These are phyloP conservation scores for Citrus cavaleriei DNA, from an alignment of 345 rosid genomes.

Conservation along the genomic window DNA sequence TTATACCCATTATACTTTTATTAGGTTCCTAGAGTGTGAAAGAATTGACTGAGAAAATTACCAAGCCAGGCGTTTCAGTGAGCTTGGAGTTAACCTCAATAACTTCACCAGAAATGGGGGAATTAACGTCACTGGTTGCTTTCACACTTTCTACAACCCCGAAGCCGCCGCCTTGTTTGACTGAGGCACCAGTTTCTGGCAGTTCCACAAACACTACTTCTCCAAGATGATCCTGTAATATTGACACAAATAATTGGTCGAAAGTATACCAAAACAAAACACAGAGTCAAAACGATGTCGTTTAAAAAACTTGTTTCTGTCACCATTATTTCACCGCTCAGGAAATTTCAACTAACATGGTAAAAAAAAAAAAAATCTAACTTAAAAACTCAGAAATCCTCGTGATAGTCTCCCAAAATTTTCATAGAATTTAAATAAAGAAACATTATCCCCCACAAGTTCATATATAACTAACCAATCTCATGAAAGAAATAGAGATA, in stretches of 20 bases:
- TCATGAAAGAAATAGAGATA: not conserved
- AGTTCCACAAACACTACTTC: slow-evolving; percentile 93
- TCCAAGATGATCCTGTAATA: slow-evolving; percentile 76
- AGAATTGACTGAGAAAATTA: slow-evolving; percentile 20
- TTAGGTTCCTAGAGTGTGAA: not conserved
- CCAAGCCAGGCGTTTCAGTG: slow-evolving; percentile 68
- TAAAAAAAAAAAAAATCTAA: no score
- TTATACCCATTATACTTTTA: no score
- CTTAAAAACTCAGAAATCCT: no score
- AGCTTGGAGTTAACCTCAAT: slow-evolving; percentile 80
- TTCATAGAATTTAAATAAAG: no score
- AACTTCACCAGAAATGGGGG: slow-evolving; percentile 88
- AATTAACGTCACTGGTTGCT: slow-evolving; percentile 86
- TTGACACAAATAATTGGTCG: not conserved
- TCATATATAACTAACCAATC: no score
- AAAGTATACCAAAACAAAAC: not conserved
- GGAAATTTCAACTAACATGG: no score
- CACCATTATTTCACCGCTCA: no score
- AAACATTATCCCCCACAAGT: no score
- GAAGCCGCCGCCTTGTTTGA: slow-evolving; percentile 54
- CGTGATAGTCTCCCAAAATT: no score
- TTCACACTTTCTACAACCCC: slow-evolving; percentile 97
- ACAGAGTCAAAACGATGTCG: no score
- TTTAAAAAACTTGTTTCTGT: no score
- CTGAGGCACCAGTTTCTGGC: slow-evolving; percentile 60